Evolutionary conservation across 805 yeast species (phyloP), one percentile per base, ranked within the genome.

Genomic region (Metschnikowia matae): DNA sequence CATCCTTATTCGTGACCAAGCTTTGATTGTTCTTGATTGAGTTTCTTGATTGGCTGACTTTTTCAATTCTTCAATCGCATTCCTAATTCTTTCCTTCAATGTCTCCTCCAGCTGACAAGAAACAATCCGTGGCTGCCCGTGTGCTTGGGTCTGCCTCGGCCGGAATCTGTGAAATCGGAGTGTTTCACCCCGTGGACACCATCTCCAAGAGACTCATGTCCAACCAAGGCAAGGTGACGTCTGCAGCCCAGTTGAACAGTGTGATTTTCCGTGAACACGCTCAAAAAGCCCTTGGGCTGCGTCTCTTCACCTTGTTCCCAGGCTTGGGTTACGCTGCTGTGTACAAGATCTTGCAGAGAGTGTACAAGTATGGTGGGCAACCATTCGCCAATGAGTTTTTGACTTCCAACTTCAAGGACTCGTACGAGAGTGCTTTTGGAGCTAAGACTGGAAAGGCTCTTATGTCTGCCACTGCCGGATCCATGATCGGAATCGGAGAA

Each of bases 271-370:
- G 84, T 65, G 87, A 87, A 50, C 83, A 85, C 61, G 95, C 96
- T 29, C 65, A 75, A 46, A 84, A 87, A 58, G 78, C 94, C 3
- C 61, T 89, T 1, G 82, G 83, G 20, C 78, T 81, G 53, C 81
- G 97, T 68, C 64, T 88, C 41, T 73, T 89, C 57, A 85, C 97
- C 10, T 78, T 94, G 56, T 94, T 94, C 75, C 99, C 99, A 17
- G 99, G 99, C 68, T 80, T 94, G 56, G 98, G 98, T 23, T 94
- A 94, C 66, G 99, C 99, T 55, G 98, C 99, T 43, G 88, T 90
- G 58, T 94, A 94, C 79, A 94, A 94, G 73, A 86, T 94, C 60
- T 76, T 92, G 60, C 99, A 94, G 74, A 84, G 99, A 75, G 97
- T 94, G 49, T 94, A 94, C 81, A 94, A 94, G 74, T 94, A 94